phyloP scores from a whole-genome alignment of 2,329 filamentous ascomycete genomes.

The Diaporthe sp. region DNA sequence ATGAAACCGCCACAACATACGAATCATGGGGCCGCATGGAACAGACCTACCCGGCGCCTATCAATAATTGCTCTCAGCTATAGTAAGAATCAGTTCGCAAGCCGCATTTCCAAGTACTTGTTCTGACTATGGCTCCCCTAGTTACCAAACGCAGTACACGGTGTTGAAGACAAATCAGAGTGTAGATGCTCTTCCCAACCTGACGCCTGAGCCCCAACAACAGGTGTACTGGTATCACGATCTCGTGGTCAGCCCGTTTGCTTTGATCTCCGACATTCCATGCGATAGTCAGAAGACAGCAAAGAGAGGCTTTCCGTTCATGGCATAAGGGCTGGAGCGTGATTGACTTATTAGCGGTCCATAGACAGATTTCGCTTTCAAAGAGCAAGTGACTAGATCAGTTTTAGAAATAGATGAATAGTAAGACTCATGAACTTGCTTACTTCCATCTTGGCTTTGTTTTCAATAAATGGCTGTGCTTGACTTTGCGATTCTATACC shows the following conservation, averaged over 20 bases:
- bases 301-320: background rate
- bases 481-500: too few relatives aligned
- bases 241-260: slow-evolving; percentile 17
- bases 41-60: slow-evolving; percentile 26
- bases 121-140: background rate
- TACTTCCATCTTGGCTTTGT: too few relatives aligned
- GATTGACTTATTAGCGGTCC: background rate
- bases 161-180: slow-evolving; percentile 31
- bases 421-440: too few relatives aligned
- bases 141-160: slow-evolving; percentile 34
- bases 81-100: slow-evolving; percentile 3
- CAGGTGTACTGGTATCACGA: slow-evolving; percentile 35
- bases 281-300: slow-evolving; percentile 28
- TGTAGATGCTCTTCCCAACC: slow-evolving; percentile 22
- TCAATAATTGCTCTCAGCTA: slow-evolving; percentile 33
- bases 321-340: background rate
- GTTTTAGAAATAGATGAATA: background rate
- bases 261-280: slow-evolving; percentile 24
- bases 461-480: too few relatives aligned
- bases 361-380: background rate
- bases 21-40: slow-evolving; percentile 34
- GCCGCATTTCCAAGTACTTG: background rate
- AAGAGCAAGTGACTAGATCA: too few relatives aligned
- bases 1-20: slow-evolving; percentile 26
- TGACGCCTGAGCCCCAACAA: slow-evolving; percentile 24